Percentiles rank a stretch among this genome's conserved stretches.
Conservation (phyloP, 2,329 filamentous ascomycete species). For the Aspergillus flavus region DNA sequence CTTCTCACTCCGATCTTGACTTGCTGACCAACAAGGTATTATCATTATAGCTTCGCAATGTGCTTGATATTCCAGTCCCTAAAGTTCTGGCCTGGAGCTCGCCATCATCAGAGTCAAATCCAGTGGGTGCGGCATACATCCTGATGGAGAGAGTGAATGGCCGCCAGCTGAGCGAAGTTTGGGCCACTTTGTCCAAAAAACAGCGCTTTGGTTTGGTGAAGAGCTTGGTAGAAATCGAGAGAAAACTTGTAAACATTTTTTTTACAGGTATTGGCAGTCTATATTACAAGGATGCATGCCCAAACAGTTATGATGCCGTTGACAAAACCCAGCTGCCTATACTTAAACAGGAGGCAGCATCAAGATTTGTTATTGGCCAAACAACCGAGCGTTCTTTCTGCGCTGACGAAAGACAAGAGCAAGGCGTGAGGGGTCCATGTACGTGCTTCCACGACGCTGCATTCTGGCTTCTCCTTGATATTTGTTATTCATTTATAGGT, state of each 20-base stretch:
- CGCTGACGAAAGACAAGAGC: constrained; percentile 11
- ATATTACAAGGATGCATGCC: constrained; percentile 18
- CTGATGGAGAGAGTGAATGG: too few relatives aligned
- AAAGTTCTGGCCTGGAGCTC: constrained; percentile 22
- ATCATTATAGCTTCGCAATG: constrained; percentile 16
- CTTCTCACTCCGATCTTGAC: not conserved
- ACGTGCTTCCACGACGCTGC: not conserved
- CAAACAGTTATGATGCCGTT: not conserved
- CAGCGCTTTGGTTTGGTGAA: constrained; percentile 23
- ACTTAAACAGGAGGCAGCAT: too few relatives aligned
- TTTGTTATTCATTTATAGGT: too few relatives aligned
- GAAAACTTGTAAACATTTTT: constrained; percentile 13
- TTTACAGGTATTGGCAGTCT: constrained; percentile 22
- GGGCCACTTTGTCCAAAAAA: constrained; percentile 10
- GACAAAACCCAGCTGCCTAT: too few relatives aligned
- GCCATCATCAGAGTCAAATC: not conserved
- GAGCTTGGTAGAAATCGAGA: constrained; percentile 21
- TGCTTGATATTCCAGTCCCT: constrained; percentile 23
- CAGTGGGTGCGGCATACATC: too few relatives aligned
- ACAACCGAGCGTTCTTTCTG: constrained; percentile 20
- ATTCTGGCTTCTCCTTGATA: too few relatives aligned
- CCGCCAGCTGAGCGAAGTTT: too few relatives aligned
- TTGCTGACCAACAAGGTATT: not conserved
- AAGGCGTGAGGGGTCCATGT: constrained; percentile 21
- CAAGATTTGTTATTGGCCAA: constrained; percentile 15